A percentile compares a stretch with the other conserved stretches of the same genome.
Conservation (phyloP, 2,329 filamentous ascomycete species). For the Aspergillus sp. region DNA sequence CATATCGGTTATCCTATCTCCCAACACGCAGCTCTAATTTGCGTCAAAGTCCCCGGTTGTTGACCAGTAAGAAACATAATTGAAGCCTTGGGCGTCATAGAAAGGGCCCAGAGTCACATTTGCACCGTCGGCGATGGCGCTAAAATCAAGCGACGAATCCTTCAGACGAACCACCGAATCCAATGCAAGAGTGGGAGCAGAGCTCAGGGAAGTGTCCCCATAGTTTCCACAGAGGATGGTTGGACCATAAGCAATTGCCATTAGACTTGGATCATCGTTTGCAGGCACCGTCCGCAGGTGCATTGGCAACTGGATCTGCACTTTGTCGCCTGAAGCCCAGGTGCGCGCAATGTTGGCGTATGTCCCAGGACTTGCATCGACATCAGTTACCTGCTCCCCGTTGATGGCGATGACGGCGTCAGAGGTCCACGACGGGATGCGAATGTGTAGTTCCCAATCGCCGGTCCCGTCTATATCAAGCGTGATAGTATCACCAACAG, state of each 20-base stretch:
- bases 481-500: conserved; percentile 44
- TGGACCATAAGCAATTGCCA: conserved; percentile 50
- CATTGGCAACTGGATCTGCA: conserved; percentile 50
- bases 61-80: conserved; percentile 11
- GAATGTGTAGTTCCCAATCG: neutral
- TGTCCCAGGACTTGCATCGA: neutral
- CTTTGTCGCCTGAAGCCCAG: conserved; percentile 46
- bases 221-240: conserved; percentile 49
- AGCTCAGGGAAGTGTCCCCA: conserved; percentile 24
- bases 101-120: conserved; percentile 10
- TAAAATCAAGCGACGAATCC: conserved; percentile 7
- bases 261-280: conserved; percentile 48
- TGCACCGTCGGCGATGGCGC: conserved; percentile 3
- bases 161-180: neutral
- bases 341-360: conserved; percentile 31
- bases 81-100: conserved; percentile 14
- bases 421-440: neutral
- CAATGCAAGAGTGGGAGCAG: neutral
- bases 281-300: conserved; percentile 42
- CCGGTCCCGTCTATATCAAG: neutral
- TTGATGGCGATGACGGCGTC: neutral
- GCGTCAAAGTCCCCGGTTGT: neutral
- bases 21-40: neutral
- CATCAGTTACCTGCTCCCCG: neutral
- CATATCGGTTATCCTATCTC: too few species aligned